Conservation (phyloP, 192 early-diverging fungal species). For the Backusella parvicylindrica region DNA sequence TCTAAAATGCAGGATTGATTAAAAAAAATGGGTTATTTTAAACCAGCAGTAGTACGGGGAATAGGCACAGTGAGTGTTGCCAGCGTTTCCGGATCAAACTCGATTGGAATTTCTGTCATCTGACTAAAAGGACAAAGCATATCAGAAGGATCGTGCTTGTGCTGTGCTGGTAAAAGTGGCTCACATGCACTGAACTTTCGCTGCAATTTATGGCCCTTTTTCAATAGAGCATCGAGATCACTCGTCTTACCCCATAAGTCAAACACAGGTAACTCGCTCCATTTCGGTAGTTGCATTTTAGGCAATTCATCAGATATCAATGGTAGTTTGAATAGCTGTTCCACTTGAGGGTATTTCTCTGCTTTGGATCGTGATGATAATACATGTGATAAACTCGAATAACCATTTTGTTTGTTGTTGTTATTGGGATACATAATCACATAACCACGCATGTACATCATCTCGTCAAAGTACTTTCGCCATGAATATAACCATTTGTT, state of each 20-base stretch:
- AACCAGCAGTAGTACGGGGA: background rate
- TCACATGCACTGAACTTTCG: slow-evolving; percentile 37
- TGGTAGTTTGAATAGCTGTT: slow-evolving; percentile 28
- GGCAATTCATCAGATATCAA: slow-evolving; percentile 33
- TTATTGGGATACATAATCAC: slow-evolving; percentile 58
- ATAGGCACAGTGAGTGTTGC: background rate
- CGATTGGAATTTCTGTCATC: background rate
- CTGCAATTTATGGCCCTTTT: slow-evolving; percentile 37
- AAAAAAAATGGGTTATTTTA: background rate
- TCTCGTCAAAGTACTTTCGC: slow-evolving; percentile 55
- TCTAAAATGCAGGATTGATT: background rate
- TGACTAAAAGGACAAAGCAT: slow-evolving; percentile 36
- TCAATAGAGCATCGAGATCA: slow-evolving; percentile 1
- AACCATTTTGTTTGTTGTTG: slow-evolving; percentile 46
- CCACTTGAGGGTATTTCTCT: slow-evolving; percentile 26
- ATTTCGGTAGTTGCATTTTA: slow-evolving; percentile 34
- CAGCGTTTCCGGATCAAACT: background rate
- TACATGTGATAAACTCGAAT: slow-evolving; percentile 29
- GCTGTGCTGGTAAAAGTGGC: background rate
- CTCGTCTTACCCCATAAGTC: slow-evolving; percentile 44
- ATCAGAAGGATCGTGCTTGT: slow-evolving; percentile 33
- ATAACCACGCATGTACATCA: slow-evolving; percentile 58
- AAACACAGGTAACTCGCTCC: slow-evolving; percentile 40
- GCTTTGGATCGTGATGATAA: slow-evolving; percentile 17
- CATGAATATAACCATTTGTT: slow-evolving; percentile 53